phyloP scores from a whole-genome alignment of 2,329 filamentous ascomycete species.

The Cercospora nicotianae region DNA sequence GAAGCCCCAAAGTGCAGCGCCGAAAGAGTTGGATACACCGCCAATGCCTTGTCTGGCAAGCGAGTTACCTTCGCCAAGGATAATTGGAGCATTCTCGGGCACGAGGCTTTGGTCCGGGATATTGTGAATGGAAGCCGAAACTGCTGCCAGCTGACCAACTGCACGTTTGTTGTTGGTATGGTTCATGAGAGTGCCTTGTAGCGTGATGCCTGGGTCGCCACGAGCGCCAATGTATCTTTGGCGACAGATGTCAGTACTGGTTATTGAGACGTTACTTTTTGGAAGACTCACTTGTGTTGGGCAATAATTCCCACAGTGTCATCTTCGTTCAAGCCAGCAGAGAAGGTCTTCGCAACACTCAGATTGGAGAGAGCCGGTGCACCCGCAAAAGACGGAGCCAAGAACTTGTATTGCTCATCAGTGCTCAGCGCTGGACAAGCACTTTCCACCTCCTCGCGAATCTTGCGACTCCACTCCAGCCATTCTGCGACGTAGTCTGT shows the following conservation, averaged over 20 bases:
- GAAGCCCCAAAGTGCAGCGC: constrained; percentile 63
- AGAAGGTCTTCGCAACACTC: constrained; percentile 53
- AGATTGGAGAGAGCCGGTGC: constrained; percentile 48
- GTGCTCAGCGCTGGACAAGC: constrained; percentile 53
- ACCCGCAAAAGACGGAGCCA: constrained; percentile 61
- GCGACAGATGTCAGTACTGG: constrained; percentile 32
- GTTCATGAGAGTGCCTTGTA: constrained; percentile 64
- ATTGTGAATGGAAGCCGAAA: constrained; percentile 51
- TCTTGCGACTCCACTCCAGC: constrained; percentile 55
- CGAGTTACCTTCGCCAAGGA: constrained; percentile 63
- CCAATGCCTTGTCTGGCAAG: constrained; percentile 62
- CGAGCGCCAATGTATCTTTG: constrained; percentile 61
- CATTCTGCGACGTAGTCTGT: constrained; percentile 58
- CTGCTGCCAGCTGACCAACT: constrained; percentile 30
- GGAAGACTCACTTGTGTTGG: constrained; percentile 57
- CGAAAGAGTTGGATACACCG: constrained; percentile 64
- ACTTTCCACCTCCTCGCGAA: constrained; percentile 48
- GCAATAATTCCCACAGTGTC: constrained; percentile 56
- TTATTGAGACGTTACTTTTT: not conserved
- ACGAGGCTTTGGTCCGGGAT: constrained; percentile 51
- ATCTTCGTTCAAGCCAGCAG: constrained; percentile 52
- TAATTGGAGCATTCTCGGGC: constrained; percentile 48
- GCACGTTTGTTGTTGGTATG: constrained; percentile 49
- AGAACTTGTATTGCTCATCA: constrained; percentile 49
- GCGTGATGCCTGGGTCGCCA: constrained; percentile 57